These are phyloP conservation scores for Coemansia sp. DNA, from an alignment of 192 early-diverging fungal genomes.

Conservation along the genomic window DNA sequence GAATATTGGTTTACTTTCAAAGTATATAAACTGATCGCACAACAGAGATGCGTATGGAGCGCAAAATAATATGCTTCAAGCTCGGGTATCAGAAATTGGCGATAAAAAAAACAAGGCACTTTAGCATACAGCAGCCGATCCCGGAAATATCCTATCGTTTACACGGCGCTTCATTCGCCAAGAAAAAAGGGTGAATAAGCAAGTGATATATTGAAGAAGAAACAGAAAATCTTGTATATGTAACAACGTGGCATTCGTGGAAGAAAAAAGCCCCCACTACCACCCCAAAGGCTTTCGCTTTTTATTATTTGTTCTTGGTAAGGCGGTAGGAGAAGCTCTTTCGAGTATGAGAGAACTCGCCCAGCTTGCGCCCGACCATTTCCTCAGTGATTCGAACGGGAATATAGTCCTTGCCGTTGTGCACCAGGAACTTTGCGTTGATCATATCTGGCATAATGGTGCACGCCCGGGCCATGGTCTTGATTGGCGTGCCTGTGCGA, in stretches of 20 bases:
- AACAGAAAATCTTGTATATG: neutral
- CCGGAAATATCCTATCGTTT: no score
- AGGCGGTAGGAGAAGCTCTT: conserved; percentile 78
- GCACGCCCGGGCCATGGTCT: conserved; percentile 73
- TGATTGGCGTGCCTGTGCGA: conserved; percentile 60
- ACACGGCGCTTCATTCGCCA: neutral
- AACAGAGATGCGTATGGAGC: no score
- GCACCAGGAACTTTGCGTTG: conserved; percentile 82
- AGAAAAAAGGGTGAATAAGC: neutral
- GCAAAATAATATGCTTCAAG: no score
- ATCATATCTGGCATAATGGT: conserved; percentile 91
- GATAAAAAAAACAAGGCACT: no score
- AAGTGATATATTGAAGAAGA: neutral
- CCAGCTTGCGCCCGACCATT: conserved; percentile 93
- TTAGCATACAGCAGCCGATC: no score
- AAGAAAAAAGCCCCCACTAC: no score
- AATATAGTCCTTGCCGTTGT: conserved; percentile 89
- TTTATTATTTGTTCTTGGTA: conserved; percentile 68
- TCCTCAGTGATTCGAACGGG: conserved; percentile 83
- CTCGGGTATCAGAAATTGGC: no score
- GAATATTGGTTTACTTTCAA: no score
- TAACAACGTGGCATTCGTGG: neutral
- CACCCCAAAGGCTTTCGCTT: no score
- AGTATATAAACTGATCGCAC: no score
- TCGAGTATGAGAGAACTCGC: conserved; percentile 89